These are phyloP conservation scores for Friedmanniomyces endolithicus DNA, from an alignment of 495 filamentous ascomycete genomes.

Conservation along the genomic window DNA sequence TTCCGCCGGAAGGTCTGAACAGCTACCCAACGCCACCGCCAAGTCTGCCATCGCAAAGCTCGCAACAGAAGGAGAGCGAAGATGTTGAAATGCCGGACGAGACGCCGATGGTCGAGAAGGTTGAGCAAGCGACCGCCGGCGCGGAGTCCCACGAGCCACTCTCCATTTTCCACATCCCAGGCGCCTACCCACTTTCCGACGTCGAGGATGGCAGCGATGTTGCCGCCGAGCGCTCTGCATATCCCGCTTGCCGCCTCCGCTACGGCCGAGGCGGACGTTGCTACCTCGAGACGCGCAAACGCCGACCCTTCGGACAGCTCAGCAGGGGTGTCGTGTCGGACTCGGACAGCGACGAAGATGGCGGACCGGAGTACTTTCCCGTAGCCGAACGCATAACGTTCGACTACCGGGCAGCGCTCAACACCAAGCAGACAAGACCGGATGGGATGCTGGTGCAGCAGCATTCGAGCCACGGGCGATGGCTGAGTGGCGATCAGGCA, in stretches of 20 bases:
- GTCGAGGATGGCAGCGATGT: background rate
- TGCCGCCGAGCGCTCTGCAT: background rate
- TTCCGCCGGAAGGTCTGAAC: conserved; percentile 23
- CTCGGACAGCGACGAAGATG: conserved; percentile 16
- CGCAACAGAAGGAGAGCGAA: conserved; percentile 5
- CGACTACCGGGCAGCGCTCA: conserved; percentile 10
- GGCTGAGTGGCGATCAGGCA: conserved; percentile 1
- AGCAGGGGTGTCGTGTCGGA: conserved; percentile 18
- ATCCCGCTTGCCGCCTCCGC: conserved; percentile 15
- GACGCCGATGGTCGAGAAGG: background rate
- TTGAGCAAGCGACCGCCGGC: background rate
- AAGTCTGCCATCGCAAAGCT: conserved; percentile 12
- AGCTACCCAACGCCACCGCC: conserved; percentile 19
- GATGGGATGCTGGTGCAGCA: conserved; percentile 4
- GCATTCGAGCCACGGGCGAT: background rate
- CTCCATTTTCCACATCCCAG: conserved; percentile 13
- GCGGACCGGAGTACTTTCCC: conserved; percentile 10
- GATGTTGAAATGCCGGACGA: conserved; percentile 15
- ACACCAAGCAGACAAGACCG: conserved; percentile 3
- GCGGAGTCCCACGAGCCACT: conserved; percentile 1
- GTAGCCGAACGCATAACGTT: conserved; percentile 9
- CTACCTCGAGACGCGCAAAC: conserved; percentile 12
- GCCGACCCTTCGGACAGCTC: background rate
- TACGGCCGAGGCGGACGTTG: conserved; percentile 17
- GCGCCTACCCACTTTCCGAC: conserved; percentile 7